Base-by-base conservation (phyloP, 306 rosid species). In the Trifolium fragiferum region DNA sequence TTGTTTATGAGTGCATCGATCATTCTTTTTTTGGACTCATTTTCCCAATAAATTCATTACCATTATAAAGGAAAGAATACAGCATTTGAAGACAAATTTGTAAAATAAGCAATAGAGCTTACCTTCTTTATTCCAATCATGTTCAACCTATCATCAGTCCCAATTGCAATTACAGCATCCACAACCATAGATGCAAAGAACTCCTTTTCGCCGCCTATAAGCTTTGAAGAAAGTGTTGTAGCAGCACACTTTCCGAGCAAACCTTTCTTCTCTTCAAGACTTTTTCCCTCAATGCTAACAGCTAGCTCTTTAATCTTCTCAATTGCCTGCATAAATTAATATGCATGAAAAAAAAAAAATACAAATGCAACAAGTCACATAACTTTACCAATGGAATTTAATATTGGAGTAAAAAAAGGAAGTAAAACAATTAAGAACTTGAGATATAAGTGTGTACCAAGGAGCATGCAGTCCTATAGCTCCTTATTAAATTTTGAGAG, bases 121-220 rank as follows among this genome's bases (percentile, higher is more conserved):
- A 90, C 99, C 99, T 95, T 95, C 89, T 95, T 95, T 68, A 95
- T 90, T 58, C 99, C 99, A 80, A 95, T 95, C 99, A 95, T 95
- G 82, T 86, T 95, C 62, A 95, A 83, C 75, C 99, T 92, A 76
- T 95, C 99, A 5, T 95, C 98, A 71, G 77, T 8, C 30, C 97
- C 98, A 73, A 95, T 95, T 4, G 98, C 89, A 84, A 92, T 82
- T 46, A 95, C 99, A 19, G 99, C 83, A 84, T 95, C 96, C 40
- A 95, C 99, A 61, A 95, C 99, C 90, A 95, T 90, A 33, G 93
- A 75, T 47, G 99, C 97, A 90, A 95, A 95, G 83, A 95, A 95
- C 54, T 92, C 97, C 79, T 90, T 95, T 72, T 95, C 99, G 50
- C 99, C 99, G 2, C 99, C 99, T 43, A 95, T 95, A 64, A 95